phyloP scores from a whole-genome alignment of 2,329 filamentous ascomycete genomes.

The Rutstroemia sp. region DNA sequence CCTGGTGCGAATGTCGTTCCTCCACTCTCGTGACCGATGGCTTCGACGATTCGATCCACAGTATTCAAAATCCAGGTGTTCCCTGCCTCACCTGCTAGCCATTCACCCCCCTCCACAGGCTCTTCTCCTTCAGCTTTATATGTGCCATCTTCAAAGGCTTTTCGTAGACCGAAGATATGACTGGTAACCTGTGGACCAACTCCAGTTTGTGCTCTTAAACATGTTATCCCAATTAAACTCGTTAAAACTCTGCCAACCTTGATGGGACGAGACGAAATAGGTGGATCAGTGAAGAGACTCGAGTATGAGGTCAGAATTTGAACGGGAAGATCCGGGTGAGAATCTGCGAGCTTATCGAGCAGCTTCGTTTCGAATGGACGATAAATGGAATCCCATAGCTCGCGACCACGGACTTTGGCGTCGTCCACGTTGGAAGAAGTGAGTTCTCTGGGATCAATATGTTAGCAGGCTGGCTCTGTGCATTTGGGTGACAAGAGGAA shows the following conservation, averaged over 20 bases:
- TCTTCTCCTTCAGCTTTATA: constrained; percentile 40
- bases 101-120: constrained; percentile 43
- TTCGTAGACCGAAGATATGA: constrained; percentile 73
- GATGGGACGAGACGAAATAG: constrained; percentile 33
- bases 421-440: constrained; percentile 42
- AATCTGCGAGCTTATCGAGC: constrained; percentile 59
- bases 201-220: constrained; percentile 70
- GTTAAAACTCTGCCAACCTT: constrained; percentile 65
- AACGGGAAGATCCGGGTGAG: constrained; percentile 75
- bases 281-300: constrained; percentile 63
- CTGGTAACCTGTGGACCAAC: constrained; percentile 76
- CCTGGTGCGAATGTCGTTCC: constrained; percentile 44
- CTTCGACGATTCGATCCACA: constrained; percentile 53
- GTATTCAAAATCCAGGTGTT: constrained; percentile 55
- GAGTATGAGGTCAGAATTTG: constrained; percentile 75
- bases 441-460: constrained; percentile 11
- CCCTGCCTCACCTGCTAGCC: constrained; percentile 59
- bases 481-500: background rate
- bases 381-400: constrained; percentile 72
- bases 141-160: constrained; percentile 63
- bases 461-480: background rate
- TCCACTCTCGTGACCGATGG: constrained; percentile 37
- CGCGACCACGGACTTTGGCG: constrained; percentile 50
- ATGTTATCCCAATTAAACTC: constrained; percentile 65
- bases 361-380: constrained; percentile 67